Conservation (phyloP, 2,329 filamentous ascomycete genomes). For the Cadophora sp. region DNA sequence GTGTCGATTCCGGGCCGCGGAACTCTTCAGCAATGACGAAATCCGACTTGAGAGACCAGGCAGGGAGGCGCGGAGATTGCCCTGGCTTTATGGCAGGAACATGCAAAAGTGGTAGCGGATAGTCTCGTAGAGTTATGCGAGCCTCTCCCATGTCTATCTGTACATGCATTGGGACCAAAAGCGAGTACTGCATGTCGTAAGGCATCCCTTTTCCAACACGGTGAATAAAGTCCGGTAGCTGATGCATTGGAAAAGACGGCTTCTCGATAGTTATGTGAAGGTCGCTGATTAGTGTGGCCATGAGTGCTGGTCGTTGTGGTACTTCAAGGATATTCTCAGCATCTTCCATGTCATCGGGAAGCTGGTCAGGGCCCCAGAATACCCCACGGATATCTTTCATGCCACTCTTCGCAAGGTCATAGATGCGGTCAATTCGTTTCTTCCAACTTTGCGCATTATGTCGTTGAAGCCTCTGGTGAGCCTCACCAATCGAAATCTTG, state of each 20-base stretch:
- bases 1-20: constrained; percentile 78
- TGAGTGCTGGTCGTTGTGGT: constrained; percentile 82
- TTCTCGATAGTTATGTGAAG: constrained; percentile 88
- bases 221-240: constrained; percentile 85
- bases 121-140: constrained; percentile 86
- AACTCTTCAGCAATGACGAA: constrained; percentile 97
- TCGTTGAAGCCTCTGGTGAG: constrained; percentile 74
- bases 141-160: constrained; percentile 91
- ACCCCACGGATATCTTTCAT: constrained; percentile 79
- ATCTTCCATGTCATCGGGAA: constrained; percentile 83
- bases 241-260: constrained; percentile 83
- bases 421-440: constrained; percentile 81
- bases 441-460: constrained; percentile 94
- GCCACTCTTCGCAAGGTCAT: constrained; percentile 71
- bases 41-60: constrained; percentile 84
- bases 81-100: constrained; percentile 82
- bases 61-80: constrained; percentile 81
- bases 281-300: constrained; percentile 82
- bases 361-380: constrained; percentile 82
- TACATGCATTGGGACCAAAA: constrained; percentile 89
- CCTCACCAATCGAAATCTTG: constrained; percentile 77
- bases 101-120: constrained; percentile 89
- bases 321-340: constrained; percentile 86
- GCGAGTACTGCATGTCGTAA: constrained; percentile 84
- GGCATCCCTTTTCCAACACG: constrained; percentile 97